A percentile compares a stretch with the other conserved stretches of the same genome.
Conservation (phyloP, 2,329 filamentous ascomycete species). For the Ceratocystis eucalypticola region DNA sequence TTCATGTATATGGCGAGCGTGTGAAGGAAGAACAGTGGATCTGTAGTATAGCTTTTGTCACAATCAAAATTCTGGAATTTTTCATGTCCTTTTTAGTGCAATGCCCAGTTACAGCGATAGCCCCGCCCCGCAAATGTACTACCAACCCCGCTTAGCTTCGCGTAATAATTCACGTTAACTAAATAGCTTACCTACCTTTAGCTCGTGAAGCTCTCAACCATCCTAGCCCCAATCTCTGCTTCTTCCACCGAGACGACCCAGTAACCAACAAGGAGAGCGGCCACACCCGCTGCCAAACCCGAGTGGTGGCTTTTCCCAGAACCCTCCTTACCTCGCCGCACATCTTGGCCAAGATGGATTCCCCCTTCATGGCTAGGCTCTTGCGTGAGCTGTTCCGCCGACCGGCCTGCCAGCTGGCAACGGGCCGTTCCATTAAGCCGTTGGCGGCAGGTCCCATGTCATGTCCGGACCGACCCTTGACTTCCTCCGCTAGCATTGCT, state of each 20-base stretch:
- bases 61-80: neutral
- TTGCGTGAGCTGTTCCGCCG: conserved; percentile 73
- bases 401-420: conserved; percentile 40
- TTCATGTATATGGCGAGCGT: too few relatives aligned
- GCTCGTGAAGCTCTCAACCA: neutral
- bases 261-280: neutral
- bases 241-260: neutral
- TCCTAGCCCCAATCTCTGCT: neutral
- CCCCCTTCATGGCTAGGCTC: conserved; percentile 59
- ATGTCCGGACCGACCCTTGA: conserved; percentile 13
- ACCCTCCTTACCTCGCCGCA: neutral
- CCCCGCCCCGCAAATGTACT: conserved; percentile 16
- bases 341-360: conserved; percentile 52
- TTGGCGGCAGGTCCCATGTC: conserved; percentile 3
- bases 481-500: conserved; percentile 23
- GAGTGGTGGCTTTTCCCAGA: neutral
- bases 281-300: neutral
- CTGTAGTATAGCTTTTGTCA: neutral
- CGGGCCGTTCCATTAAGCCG: conserved; percentile 29
- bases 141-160: neutral
- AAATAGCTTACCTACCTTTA: neutral
- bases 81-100: neutral
- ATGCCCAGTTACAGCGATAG: conserved; percentile 11
- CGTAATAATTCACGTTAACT: neutral
- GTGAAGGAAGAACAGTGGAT: neutral